A percentile compares a stretch with the other conserved stretches of the same genome.
Conservation (phyloP, 1,139 yeast genomes). For the Candida sanyaensis region DNA sequence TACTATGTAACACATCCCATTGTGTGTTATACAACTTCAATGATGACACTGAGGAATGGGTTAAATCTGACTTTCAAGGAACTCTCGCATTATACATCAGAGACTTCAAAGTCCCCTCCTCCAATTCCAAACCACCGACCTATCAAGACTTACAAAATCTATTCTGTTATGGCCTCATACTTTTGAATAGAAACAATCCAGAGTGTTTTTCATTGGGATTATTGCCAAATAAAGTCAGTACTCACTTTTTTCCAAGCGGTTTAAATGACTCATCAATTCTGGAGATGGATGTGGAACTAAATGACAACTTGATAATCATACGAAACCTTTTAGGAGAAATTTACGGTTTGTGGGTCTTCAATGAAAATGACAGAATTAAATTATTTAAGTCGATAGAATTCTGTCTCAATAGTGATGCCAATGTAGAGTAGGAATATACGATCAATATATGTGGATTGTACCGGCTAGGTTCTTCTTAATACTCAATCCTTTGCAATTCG, state of each 20-base stretch:
- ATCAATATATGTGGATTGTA: neutral
- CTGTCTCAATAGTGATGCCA: conserved; percentile 45
- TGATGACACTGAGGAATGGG: conserved; percentile 71
- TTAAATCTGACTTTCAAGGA: conserved; percentile 77
- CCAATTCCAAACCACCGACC: conserved; percentile 23
- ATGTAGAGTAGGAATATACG: conserved; percentile 3
- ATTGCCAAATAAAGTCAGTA: conserved; percentile 56
- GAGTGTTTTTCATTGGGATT: conserved; percentile 82
- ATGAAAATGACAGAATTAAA: conserved; percentile 69
- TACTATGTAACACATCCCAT: conserved; percentile 75
- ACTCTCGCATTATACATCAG: conserved; percentile 78
- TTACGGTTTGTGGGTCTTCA: conserved; percentile 88
- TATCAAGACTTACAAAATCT: conserved; percentile 47
- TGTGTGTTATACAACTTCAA: conserved; percentile 78
- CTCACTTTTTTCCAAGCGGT: conserved; percentile 42
- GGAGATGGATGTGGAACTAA: conserved; percentile 71
- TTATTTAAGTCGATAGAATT: conserved; percentile 60
- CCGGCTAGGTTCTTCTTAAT: no score
- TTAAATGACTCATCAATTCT: conserved; percentile 45
- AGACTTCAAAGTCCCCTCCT: conserved; percentile 38
- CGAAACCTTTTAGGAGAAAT: conserved; percentile 76
- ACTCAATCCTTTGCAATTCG: no score
- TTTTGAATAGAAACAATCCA: conserved; percentile 72
- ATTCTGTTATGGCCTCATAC: conserved; percentile 76
- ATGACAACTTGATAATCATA: conserved; percentile 78